A percentile compares a stretch with the other conserved stretches of the same genome.
phyloP scores from a whole-genome alignment of 192 early-diverging fungal species.

The Glomus cerebriforme region DNA sequence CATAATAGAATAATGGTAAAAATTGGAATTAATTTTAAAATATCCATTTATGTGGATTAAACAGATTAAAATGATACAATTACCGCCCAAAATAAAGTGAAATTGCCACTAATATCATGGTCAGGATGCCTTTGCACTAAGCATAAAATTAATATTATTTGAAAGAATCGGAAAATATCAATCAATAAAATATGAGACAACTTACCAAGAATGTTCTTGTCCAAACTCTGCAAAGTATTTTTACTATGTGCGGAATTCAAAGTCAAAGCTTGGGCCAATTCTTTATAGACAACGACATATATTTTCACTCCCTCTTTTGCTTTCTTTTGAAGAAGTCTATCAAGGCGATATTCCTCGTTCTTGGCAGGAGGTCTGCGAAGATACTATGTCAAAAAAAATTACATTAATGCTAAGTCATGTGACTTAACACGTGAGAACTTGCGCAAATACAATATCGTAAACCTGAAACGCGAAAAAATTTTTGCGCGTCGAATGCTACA shows the following conservation, averaged over 20 bases:
- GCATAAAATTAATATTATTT: background rate
- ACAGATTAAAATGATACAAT: background rate
- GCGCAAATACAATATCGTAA: background rate
- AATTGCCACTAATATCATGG: constrained; percentile 71
- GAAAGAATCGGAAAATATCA: background rate
- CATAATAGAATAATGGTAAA: background rate
- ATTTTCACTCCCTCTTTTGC: constrained; percentile 87
- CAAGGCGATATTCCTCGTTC: constrained; percentile 77
- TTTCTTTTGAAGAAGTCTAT: constrained; percentile 75
- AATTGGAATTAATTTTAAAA: background rate
- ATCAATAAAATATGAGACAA: too few species aligned
- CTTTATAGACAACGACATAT: constrained; percentile 88
- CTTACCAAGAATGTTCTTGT: constrained; percentile 73
- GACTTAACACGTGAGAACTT: background rate
- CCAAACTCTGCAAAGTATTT: constrained; percentile 67
- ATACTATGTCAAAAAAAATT: constrained; percentile 46
- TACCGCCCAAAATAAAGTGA: constrained; percentile 87
- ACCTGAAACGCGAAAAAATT: background rate
- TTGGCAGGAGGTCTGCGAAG: constrained; percentile 72
- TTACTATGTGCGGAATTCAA: constrained; percentile 78
- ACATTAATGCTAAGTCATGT: background rate
- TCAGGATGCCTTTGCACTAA: constrained; percentile 84
- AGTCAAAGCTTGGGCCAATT: constrained; percentile 75
- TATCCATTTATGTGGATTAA: too few species aligned
- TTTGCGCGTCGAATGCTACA: constrained; percentile 1